Evolutionary conservation across 140 eudicot species (phyloP).

Genomic region (Anethum foeniculum): DNA sequence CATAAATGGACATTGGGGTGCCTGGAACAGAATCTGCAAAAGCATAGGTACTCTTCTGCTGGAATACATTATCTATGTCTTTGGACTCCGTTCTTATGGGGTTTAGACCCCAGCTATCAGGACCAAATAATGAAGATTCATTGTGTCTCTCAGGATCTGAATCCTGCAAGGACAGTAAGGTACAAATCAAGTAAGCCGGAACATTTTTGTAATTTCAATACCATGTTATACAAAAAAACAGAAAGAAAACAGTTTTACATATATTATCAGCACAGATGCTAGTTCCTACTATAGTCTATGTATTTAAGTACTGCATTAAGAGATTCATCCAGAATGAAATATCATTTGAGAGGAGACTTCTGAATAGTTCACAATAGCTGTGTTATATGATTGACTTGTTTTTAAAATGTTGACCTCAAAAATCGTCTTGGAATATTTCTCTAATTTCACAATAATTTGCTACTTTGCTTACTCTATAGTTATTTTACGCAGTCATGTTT

Average conservation of each 20-base stretch:
- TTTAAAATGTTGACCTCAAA: not conserved
- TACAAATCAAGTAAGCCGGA: not conserved
- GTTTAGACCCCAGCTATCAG: slow-evolving; percentile 58
- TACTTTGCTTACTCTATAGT: not conserved
- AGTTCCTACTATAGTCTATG: not conserved
- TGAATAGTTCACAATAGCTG: not conserved
- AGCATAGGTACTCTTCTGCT: slow-evolving; percentile 33
- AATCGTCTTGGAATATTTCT: not conserved
- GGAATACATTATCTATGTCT: slow-evolving; percentile 15
- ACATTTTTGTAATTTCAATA: not conserved
- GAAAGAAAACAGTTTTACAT: not conserved
- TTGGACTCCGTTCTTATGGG: slow-evolving; percentile 62
- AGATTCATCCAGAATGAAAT: not conserved
- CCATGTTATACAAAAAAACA: not conserved
- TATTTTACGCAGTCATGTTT: not conserved
- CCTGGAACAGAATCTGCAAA: slow-evolving; percentile 64
- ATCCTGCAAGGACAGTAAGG: slow-evolving; percentile 27
- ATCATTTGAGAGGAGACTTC: not conserved
- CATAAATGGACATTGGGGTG: slow-evolving; percentile 46
- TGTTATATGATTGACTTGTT: not conserved
- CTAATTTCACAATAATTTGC: not conserved
- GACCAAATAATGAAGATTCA: slow-evolving; percentile 45
- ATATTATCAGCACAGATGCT: not conserved
- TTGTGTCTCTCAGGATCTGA: slow-evolving; percentile 24
- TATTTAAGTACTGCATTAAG: not conserved